Conservation (phyloP, 192 early-diverging fungal species). For the Backusella luteola region DNA sequence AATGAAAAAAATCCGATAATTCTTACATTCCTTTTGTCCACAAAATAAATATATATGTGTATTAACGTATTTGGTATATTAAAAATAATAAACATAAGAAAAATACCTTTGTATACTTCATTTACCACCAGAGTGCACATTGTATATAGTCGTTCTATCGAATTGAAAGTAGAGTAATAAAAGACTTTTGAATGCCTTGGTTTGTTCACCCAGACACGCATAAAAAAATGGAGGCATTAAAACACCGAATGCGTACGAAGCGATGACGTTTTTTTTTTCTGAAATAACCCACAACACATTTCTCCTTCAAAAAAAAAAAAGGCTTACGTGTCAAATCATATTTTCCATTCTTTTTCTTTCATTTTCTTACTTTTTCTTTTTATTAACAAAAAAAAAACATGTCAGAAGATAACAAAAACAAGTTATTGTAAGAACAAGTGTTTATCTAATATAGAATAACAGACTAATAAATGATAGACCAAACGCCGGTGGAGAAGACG, state of each 20-base stretch:
- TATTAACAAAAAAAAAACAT: not conserved
- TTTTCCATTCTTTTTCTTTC: not conserved
- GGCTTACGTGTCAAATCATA: constrained; percentile 5
- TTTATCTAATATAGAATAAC: not conserved
- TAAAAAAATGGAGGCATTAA: not conserved
- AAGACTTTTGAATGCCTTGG: not conserved
- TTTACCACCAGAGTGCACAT: too few species aligned
- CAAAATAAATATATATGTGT: not conserved
- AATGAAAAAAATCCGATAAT: not conserved
- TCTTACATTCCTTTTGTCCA: too few species aligned
- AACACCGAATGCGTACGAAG: not conserved
- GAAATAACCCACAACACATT: not conserved
- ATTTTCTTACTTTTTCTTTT: not conserved
- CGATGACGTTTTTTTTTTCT: not conserved
- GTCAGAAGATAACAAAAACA: not conserved
- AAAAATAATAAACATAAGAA: not conserved
- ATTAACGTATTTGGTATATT: not conserved
- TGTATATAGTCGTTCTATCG: too few species aligned
- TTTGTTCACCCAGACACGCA: not conserved
- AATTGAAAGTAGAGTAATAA: too few species aligned
- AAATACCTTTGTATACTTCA: too few species aligned
- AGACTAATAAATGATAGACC: constrained; percentile 28
- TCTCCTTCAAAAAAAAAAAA: not conserved
- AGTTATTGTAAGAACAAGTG: not conserved
- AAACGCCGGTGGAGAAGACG: constrained; percentile 52